Evolutionary conservation across 768 basidiomycete species (phyloP), one percentile per base, ranked within the genome.

Genomic region (Sporobolomyces pararoseus): DNA sequence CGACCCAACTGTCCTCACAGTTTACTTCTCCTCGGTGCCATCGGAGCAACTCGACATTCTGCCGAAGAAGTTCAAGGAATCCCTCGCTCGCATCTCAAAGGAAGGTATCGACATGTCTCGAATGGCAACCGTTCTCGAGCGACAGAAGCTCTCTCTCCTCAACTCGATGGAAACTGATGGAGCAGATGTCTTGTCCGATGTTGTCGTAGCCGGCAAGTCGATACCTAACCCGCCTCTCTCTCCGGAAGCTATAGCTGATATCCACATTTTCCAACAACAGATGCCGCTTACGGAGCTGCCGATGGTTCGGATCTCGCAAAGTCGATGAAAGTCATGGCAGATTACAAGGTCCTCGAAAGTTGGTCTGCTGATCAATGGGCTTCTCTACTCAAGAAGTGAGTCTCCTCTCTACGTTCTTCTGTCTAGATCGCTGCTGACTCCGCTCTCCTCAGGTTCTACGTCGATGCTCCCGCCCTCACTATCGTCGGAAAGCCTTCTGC

Each of bases 401-500:
- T 77, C 27, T 6, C 55, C 31, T 42, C 53, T 31, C 12, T n/a
- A n/a, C n/a, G n/a, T n/a, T 13, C 53, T 29, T 60, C n/a, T 42
- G 70, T 32, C 6, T 21, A 13, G 35, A 51, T 9, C 10, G 25
- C 5, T 39, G 34, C 27, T 62, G 35, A 12, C 44, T 54, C n/a
- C 39, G 39, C 39, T 27, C 7, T 46, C 58, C 46, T 6, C 73
- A 97, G 94, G 76, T 94, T 90, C 79, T 89, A 87, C 73, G 81
- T 93, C 57, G 84, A 89, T 65, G 84, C 86, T 0, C 83, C 87
- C 25, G 85, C 86, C 27, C 82, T 90, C 52, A 85, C 90, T n/a
- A 82, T 97, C 55, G 79, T 87, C 37, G 95, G 94, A 29, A 90
- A 87, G 77, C 96, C 96, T 5, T 98, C 96, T 2, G 88, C 91